A percentile compares a stretch with the other conserved stretches of the same genome.
Evolutionary conservation across 768 basidiomycete species (phyloP).

Genomic region (Calocera viscosa): DNA sequence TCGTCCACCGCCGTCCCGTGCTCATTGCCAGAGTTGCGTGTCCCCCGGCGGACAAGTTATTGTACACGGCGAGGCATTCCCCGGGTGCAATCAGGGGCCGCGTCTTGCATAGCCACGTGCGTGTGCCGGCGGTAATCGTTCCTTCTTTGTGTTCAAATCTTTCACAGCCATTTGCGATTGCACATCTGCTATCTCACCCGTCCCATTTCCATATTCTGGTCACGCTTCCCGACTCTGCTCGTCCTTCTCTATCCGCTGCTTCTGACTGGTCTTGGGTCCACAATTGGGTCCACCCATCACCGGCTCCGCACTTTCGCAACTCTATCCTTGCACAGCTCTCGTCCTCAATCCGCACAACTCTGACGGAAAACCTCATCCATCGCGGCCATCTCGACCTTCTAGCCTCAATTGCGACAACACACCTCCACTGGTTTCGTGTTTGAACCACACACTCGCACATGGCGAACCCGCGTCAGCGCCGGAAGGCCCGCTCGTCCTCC

Average conservation of each 20-base stretch:
- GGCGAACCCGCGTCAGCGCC: conserved; percentile 90
- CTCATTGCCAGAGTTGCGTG: not conserved
- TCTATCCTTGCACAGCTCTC: not conserved
- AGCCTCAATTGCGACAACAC: not conserved
- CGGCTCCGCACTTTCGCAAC: conserved; percentile 2
- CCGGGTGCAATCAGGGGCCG: not conserved
- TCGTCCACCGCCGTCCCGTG: not conserved
- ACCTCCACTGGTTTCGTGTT: not conserved
- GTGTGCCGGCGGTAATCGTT: not conserved
- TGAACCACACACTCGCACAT: conserved; percentile 31
- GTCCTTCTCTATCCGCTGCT: not conserved
- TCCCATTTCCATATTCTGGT: not conserved
- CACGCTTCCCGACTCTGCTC: not conserved
- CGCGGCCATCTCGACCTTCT: not conserved
- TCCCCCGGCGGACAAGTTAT: not conserved
- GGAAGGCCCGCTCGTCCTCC: conserved; percentile 68
- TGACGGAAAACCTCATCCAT: not conserved
- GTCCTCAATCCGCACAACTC: not conserved
- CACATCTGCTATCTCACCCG: not conserved
- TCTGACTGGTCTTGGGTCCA: conserved; percentile 7
- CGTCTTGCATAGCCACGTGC: not conserved
- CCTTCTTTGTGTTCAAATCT: not conserved
- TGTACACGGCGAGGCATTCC: not conserved
- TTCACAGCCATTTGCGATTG: not conserved
- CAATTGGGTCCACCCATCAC: conserved; percentile 9